Base-by-base conservation (phyloP, 108 stramenopile species). In the Craspedostauros australis region DNA sequence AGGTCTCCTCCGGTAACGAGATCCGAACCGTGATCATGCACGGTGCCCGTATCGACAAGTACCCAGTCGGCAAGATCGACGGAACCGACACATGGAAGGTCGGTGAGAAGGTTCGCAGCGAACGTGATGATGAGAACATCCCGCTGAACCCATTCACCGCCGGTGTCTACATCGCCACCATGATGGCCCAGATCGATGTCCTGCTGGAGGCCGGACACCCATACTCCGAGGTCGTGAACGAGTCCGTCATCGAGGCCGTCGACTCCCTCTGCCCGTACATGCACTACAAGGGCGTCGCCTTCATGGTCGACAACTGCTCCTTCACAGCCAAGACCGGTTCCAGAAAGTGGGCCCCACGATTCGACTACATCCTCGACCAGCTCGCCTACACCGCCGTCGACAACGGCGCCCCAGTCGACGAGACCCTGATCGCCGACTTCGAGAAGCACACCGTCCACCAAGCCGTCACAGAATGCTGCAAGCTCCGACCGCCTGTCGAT, bases 261-360 rank as follows among this genome's bases (percentile, higher is more conserved):
- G 96, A 98, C 70, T 96, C 95, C 29, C 71, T 98, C 38, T 94
- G 94, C 72, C 96, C 96, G 15, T 98, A 98, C 90, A 98, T 96
- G 96, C 96, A 98, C 88, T 95, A 95, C 89, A 73, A 88, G 59
- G 95, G 96, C 12, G 91, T 98, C 66, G 93, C 96, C 46, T 95
- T 95, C 83, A 98, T 98, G 96, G 96, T 98, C 45, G 96, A 98
- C 72, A 98, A 98, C 86, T 98, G 96, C 86, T 95, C 94, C 38
- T 95, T 93, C 82, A 98, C 96, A 39, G 96, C 96, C 59, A 93
- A 96, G 82, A 91, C 94, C 36, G 96, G 96, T 53, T 93, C 91
- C 6, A 68, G 96, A 48, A 98, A 98, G 75, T 98, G 96, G 96
- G 96, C 95, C 18, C 96, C 96, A 39, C 84, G 95, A 49, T 98